Evolutionary conservation across 139 green algal species (phyloP).

Genomic region (Chlamydomonas urium): DNA sequence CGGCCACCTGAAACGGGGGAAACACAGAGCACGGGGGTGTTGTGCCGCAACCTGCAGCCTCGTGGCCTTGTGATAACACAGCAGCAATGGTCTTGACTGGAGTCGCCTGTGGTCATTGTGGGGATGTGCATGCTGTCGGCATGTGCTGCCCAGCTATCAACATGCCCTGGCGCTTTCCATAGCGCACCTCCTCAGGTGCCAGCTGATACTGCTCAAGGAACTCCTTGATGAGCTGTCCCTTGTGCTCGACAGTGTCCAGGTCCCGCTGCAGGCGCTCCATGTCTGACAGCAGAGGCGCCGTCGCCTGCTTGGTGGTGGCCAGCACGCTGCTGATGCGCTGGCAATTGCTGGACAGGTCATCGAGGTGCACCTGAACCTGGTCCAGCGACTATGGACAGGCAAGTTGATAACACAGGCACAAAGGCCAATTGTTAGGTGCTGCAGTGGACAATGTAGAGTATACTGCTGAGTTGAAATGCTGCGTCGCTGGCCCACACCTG

Average conservation of each 20-base stretch:
- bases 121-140: too few relatives aligned
- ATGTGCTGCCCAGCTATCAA: too few relatives aligned
- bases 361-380: conserved; percentile 70
- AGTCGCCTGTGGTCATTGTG: too few relatives aligned
- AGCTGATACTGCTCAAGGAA: conserved; percentile 97
- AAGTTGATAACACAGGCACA: too few relatives aligned
- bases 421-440: too few relatives aligned
- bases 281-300: conserved; percentile 50
- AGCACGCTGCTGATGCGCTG: conserved; percentile 46
- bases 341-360: conserved; percentile 63
- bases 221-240: conserved; percentile 55
- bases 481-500: conserved; percentile 41
- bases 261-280: conserved; percentile 53
- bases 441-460: too few relatives aligned
- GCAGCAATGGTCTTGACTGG: too few relatives aligned
- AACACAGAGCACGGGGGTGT: too few relatives aligned
- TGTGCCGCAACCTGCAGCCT: too few relatives aligned
- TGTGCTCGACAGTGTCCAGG: conserved; percentile 50
- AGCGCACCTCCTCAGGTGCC: conserved; percentile 56
- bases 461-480: too few relatives aligned
- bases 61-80: too few relatives aligned
- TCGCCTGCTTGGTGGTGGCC: conserved; percentile 25
- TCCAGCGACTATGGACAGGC: conserved; percentile 63
- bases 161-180: too few relatives aligned
- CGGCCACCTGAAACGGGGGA: conserved; percentile 32